phyloP scores from a whole-genome alignment of 371 early-diverging fungal species.

The Circinella minor region DNA sequence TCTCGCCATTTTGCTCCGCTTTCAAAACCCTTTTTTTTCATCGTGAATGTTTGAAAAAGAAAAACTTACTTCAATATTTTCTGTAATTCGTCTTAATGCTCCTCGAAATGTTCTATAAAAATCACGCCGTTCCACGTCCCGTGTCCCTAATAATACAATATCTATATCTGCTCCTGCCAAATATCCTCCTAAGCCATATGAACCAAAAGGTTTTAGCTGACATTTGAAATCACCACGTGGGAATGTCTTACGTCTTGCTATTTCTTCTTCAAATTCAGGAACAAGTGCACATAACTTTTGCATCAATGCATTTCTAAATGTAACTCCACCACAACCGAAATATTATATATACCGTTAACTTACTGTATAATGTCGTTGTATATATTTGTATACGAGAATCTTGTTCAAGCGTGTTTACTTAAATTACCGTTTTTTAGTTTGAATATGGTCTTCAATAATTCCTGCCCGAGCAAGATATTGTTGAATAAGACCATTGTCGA shows the following conservation, averaged over 20 bases:
- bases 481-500: background rate
- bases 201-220: slow-evolving; percentile 43
- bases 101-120: slow-evolving; percentile 32
- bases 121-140: slow-evolving; percentile 17
- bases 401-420: no score
- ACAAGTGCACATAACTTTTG: background rate
- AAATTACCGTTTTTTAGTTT: slow-evolving; percentile 1
- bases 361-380: background rate
- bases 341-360: no score
- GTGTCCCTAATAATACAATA: slow-evolving; percentile 34
- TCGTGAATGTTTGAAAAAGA: background rate
- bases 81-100: slow-evolving; percentile 13
- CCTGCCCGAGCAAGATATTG: background rate
- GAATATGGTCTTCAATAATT: background rate
- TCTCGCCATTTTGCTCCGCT: no score
- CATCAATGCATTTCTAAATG: background rate
- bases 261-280: background rate
- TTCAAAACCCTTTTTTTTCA: no score
- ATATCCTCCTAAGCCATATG: slow-evolving; percentile 44
- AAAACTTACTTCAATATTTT: slow-evolving; percentile 34
- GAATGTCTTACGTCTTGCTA: background rate
- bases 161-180: slow-evolving; percentile 45
- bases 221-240: slow-evolving; percentile 20
- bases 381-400: background rate
- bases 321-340: no score